Evolutionary conservation across 768 basidiomycete species (phyloP).

Genomic region (Mycena sanguinolenta): DNA sequence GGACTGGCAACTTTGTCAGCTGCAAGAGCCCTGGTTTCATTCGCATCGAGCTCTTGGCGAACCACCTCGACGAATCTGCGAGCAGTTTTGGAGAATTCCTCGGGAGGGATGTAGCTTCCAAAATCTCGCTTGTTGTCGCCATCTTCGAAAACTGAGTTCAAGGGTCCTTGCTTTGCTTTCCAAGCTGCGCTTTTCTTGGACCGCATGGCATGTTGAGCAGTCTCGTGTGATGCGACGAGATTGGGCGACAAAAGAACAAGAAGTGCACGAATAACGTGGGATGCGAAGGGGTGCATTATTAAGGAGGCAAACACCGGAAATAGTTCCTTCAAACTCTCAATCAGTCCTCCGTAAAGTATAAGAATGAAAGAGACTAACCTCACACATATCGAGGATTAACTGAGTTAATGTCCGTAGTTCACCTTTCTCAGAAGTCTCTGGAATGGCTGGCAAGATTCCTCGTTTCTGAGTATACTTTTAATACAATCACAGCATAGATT

Average conservation of each 20-base stretch:
- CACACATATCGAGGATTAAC: slow-evolving; percentile 72
- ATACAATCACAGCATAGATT: not conserved
- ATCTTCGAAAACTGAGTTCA: slow-evolving; percentile 82
- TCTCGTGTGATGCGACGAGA: slow-evolving; percentile 55
- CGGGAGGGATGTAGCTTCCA: slow-evolving; percentile 50
- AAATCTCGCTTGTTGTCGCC: slow-evolving; percentile 53
- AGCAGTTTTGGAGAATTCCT: slow-evolving; percentile 63
- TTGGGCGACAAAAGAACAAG: slow-evolving; percentile 82
- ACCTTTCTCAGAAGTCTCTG: slow-evolving; percentile 67
- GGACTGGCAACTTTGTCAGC: slow-evolving; percentile 85
- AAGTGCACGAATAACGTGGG: slow-evolving; percentile 88
- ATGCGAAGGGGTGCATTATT: slow-evolving; percentile 89
- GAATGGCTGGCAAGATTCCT: slow-evolving; percentile 64
- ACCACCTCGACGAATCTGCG: slow-evolving; percentile 64
- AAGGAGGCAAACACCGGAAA: slow-evolving; percentile 71
- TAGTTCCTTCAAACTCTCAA: slow-evolving; percentile 69
- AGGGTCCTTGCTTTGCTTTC: slow-evolving; percentile 83
- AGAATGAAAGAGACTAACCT: slow-evolving; percentile 58
- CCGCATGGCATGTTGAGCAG: slow-evolving; percentile 63
- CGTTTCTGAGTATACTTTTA: slow-evolving; percentile 54
- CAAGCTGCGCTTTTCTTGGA: slow-evolving; percentile 89
- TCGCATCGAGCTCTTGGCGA: slow-evolving; percentile 66
- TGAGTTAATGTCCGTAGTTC: slow-evolving; percentile 76
- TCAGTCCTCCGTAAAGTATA: slow-evolving; percentile 9
- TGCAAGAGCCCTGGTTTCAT: slow-evolving; percentile 84